Base-by-base conservation (phyloP, 768 basidiomycete genomes). In the Serendipita sp. region DNA sequence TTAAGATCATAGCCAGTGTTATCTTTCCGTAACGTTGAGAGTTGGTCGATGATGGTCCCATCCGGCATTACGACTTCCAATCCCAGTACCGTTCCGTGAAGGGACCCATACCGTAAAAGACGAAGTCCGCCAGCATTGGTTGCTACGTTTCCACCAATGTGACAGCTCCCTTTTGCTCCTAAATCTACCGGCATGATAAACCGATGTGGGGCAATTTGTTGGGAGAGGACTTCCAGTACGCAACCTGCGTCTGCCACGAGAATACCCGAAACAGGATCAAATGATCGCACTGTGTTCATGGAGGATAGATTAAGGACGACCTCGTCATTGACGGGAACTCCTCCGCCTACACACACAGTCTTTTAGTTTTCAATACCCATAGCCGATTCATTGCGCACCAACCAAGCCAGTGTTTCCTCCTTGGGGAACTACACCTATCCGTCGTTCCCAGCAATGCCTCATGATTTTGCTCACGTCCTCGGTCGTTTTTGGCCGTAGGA, bases 1-100 rank as follows among this genome's bases (percentile, higher is more conserved):
- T 99, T 98, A 50, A 99, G 78, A 72, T 99, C 96, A 71, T 96
- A 97, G 13, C 96, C 95, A 2, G 96, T 98, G 71, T 98, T 98
- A 73, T 98, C 96, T 74, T 99, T 99, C 60, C 96, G 82, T 62
- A 98, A 73, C 11, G 89, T 84, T n/a, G 89, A 85, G 30, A 97
- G 75, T 66, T 90, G 86, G 69, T 95, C 85, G 64, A 97, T 80
- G 60, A 99, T 79, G 26, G 90, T 90, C 28, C 92, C 95, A 68
- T 98, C 91, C 2, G 96, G 89, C 20, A 98, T 77, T 9, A 98
- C 96, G 22, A 94, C 92, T 71, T 99, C 96, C 14, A 99, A 78
- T 20, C 96, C 96, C 2, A 99, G 81, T 1, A 98, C 95, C 13
- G 85, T 85, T 20, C 96, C 96, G 70, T 95, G 96, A 3, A 99